Evolutionary conservation across 139 green algal species (phyloP).

Genomic region (Dunaliella primolecta): DNA sequence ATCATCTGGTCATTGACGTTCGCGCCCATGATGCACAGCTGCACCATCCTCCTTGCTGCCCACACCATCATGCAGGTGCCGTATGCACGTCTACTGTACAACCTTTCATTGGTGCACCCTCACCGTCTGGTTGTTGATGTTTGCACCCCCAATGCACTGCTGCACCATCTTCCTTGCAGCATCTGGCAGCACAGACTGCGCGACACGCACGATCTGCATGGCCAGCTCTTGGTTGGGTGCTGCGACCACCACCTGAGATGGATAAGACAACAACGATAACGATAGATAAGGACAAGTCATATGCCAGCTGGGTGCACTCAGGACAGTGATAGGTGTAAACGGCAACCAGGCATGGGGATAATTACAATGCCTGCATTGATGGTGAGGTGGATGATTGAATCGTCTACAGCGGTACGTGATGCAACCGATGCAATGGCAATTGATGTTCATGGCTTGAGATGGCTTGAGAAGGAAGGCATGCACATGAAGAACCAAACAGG

Average conservation of each 20-base stretch:
- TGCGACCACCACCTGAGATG: slow-evolving; percentile 73
- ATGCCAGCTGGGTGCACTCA: too few relatives aligned
- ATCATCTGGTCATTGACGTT: slow-evolving; percentile 78
- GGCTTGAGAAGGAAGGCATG: too few relatives aligned
- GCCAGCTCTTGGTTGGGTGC: slow-evolving; percentile 89
- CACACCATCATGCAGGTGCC: too few relatives aligned
- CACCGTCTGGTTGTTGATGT: slow-evolving; percentile 63
- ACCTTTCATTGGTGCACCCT: too few relatives aligned
- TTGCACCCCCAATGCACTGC: slow-evolving; percentile 95
- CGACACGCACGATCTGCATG: slow-evolving; percentile 88
- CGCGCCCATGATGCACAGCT: slow-evolving; percentile 94
- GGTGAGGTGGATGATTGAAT: too few relatives aligned
- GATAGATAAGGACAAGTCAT: background rate
- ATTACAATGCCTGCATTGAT: background rate
- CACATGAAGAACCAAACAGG: background rate
- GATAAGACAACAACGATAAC: background rate
- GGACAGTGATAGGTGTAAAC: too few relatives aligned
- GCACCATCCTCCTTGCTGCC: slow-evolving; percentile 62
- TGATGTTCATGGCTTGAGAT: too few relatives aligned
- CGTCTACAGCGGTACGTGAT: too few relatives aligned
- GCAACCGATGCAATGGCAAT: too few relatives aligned
- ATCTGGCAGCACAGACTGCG: slow-evolving; percentile 64
- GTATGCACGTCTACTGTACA: too few relatives aligned
- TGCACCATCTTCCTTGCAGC: slow-evolving; percentile 65
- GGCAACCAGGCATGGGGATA: background rate